Evolutionary conservation across 2,329 filamentous ascomycete species (phyloP), one percentile per base, ranked within the genome.

Genomic region (Cercospora berteroae): DNA sequence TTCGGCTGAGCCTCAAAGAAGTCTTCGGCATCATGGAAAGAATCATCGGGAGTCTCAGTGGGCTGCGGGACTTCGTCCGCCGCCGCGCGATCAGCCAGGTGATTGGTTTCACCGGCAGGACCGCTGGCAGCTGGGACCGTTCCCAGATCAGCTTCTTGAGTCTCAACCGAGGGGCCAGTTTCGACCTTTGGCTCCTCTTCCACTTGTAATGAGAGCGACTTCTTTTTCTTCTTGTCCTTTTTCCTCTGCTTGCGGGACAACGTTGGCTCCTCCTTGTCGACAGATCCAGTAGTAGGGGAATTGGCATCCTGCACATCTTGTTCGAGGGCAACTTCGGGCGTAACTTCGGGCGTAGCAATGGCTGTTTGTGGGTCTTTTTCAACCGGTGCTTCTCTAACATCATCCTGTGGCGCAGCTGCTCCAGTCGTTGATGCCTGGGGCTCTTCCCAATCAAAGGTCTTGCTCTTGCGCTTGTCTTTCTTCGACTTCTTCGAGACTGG

Each of bases 401-500:
- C 42, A 23, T 62, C 6, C 12, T 50, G 23, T 31, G 25, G 39
- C 25, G 13, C 27, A 52, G 27, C 13, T 50, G 27, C 13, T 50
- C 55, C 60, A 16, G 60, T 6, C 13, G 7, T 25, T 31, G 52
- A 52, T 16, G 58, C 63, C 55, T 57, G 60, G 48, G 29, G 20
- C 16, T 57, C 61, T 13, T 48, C 23, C 52, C 8, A 57, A 4
- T 64, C 61, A 9, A 50, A 18, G 27, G 61, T 52, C 29, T 70
- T 67, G 29, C 65, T 67, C 65, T 63, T 65, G 55, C 70, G 67
- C 52, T 73, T 70, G 36, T 67, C 63, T 64, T 73, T 73, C 67
- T 73, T 73, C 55, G 56, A 70, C 62, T 79, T 78, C 69, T 72
- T 70, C 10, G 44, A 52, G 9, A 64, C 33, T n/a, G 63, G 50